These are phyloP conservation scores for Asterionellopsis glacialis DNA, from an alignment of 108 stramenopile species.

Conservation along the genomic window DNA sequence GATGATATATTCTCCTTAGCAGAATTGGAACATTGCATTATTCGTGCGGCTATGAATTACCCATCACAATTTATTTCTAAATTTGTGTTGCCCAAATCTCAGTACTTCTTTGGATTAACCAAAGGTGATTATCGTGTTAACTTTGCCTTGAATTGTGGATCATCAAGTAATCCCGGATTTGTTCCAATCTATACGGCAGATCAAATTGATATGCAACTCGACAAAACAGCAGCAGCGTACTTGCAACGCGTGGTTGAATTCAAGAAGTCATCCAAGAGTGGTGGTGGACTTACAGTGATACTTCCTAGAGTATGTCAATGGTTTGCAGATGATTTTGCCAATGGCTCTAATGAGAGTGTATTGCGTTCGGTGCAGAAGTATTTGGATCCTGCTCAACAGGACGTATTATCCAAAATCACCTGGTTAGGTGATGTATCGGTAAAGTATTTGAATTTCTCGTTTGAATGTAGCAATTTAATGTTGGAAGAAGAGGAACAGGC, in stretches of 20 bases:
- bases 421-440: slow-evolving; percentile 15
- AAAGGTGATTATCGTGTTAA: slow-evolving; percentile 54
- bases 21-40: slow-evolving; percentile 75
- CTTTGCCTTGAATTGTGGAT: slow-evolving; percentile 69
- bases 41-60: slow-evolving; percentile 49
- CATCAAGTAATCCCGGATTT: slow-evolving; percentile 40
- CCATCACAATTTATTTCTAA: slow-evolving; percentile 55
- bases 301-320: slow-evolving; percentile 44
- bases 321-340: slow-evolving; percentile 46
- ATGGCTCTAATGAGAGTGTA: slow-evolving; percentile 19
- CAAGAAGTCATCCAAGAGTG: slow-evolving; percentile 13
- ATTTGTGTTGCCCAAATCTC: slow-evolving; percentile 51
- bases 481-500: slow-evolving; percentile 2
- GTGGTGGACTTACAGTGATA: slow-evolving; percentile 15
- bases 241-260: slow-evolving; percentile 6
- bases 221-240: slow-evolving; percentile 14
- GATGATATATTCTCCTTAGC: slow-evolving; percentile 73
- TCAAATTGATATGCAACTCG: slow-evolving; percentile 30
- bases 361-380: slow-evolving; percentile 20
- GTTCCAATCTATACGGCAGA: slow-evolving; percentile 27
- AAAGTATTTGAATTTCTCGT: slow-evolving; percentile 28
- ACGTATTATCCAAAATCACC: slow-evolving; percentile 10
- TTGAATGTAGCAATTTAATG: slow-evolving; percentile 36
- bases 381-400: slow-evolving; percentile 14
- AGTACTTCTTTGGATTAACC: slow-evolving; percentile 42